phyloP scores from a whole-genome alignment of 208 protist species.

The Zelonia costaricensis region DNA sequence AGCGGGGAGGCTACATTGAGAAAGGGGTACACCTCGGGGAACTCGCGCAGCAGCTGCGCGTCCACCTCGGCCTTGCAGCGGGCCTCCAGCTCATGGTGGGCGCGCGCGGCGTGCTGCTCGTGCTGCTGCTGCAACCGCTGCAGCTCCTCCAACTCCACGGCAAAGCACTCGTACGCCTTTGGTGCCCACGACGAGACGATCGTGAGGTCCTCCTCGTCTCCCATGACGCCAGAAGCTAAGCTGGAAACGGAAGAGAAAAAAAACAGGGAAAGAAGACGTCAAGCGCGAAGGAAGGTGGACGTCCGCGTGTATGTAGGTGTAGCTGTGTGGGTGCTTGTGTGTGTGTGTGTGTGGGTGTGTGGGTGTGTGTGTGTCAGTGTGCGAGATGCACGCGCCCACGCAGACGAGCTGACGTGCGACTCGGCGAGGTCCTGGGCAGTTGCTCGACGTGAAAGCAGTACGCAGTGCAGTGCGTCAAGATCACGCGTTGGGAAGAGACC shows the following conservation, averaged over 20 bases:
- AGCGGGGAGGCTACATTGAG: conserved; percentile 2
- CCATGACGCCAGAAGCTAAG: conserved; percentile 21
- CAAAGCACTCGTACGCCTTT: conserved; percentile 50
- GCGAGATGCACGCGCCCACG: too few relatives aligned
- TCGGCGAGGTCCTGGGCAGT: too few relatives aligned
- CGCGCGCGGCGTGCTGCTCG: conserved; percentile 20
- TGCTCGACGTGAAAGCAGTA: too few relatives aligned
- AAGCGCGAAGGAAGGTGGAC: neutral
- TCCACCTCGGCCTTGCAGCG: conserved; percentile 40
- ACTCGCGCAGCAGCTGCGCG: conserved; percentile 23
- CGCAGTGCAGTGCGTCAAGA: too few relatives aligned
- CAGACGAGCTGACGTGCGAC: too few relatives aligned
- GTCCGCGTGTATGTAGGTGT: neutral
- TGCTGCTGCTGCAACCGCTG: conserved; percentile 47
- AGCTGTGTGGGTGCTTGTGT: neutral
- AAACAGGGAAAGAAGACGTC: neutral
- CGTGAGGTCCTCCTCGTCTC: conserved; percentile 43
- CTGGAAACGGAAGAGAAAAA: conserved; percentile 1
- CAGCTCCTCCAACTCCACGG: conserved; percentile 59
- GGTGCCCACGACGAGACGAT: conserved; percentile 63
- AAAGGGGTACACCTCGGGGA: conserved; percentile 16
- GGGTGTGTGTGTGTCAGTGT: neutral
- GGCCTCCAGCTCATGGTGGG: conserved; percentile 31
- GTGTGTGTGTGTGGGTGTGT: conserved; percentile 6
- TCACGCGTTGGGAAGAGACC: too few relatives aligned